Evolutionary conservation across 768 basidiomycete genomes (phyloP).

Genomic region (Rhodotorula paludigena): DNA sequence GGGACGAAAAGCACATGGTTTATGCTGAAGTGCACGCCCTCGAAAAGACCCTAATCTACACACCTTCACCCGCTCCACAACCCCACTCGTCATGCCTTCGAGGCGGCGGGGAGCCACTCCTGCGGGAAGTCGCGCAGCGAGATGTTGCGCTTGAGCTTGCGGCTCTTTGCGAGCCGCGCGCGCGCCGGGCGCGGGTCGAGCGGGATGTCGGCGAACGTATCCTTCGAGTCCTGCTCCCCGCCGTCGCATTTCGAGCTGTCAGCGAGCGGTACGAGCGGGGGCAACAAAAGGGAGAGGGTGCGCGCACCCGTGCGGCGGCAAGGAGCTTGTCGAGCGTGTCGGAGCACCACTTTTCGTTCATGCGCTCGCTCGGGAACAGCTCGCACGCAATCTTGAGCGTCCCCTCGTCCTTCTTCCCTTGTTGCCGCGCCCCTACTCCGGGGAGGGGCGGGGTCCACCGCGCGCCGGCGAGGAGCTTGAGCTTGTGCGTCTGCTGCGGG

Average conservation of each 20-base stretch:
- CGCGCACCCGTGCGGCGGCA: slow-evolving; percentile 73
- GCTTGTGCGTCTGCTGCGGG: slow-evolving; percentile 67
- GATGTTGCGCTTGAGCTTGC: slow-evolving; percentile 55
- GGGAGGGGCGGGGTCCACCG: slow-evolving; percentile 59
- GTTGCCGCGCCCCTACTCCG: not conserved
- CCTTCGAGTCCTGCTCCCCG: slow-evolving; percentile 39
- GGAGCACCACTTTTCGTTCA: slow-evolving; percentile 93
- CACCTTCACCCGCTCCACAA: not conserved
- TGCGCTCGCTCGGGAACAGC: slow-evolving; percentile 68
- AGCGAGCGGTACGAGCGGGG: not conserved
- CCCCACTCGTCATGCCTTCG: not conserved
- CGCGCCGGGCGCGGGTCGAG: slow-evolving; percentile 71
- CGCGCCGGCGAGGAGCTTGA: slow-evolving; percentile 81
- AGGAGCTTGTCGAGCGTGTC: slow-evolving; percentile 75
- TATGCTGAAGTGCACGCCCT: no score
- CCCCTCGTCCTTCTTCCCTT: slow-evolving; percentile 36
- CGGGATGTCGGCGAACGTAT: slow-evolving; percentile 62
- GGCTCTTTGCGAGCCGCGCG: slow-evolving; percentile 54
- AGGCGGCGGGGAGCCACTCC: slow-evolving; percentile 60
- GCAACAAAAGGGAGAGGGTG: not conserved
- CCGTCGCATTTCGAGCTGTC: no score
- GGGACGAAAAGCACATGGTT: no score
- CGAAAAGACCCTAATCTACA: no score
- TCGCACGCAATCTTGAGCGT: slow-evolving; percentile 83
- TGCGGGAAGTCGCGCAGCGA: slow-evolving; percentile 73